These are phyloP conservation scores for Colletotrichum tanaceti DNA, from an alignment of 2,329 filamentous ascomycete genomes.

Conservation along the genomic window DNA sequence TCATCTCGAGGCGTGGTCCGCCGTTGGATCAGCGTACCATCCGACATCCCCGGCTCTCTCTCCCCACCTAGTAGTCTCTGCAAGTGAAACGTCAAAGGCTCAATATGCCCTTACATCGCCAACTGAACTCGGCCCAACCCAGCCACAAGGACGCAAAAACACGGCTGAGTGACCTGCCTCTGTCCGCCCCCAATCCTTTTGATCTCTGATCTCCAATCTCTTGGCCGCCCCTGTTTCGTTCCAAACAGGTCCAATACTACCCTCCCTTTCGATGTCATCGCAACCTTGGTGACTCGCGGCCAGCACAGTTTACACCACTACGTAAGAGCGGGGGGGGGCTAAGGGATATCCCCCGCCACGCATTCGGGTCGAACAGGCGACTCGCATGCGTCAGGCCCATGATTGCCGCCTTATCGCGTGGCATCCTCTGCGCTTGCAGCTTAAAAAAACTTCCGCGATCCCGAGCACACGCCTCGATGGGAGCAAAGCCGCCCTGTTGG, in stretches of 20 bases:
- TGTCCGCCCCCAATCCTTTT: neutral
- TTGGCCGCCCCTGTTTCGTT: conserved; percentile 29
- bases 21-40: conserved; percentile 29
- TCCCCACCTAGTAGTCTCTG: conserved; percentile 3
- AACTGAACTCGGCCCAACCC: conserved; percentile 6
- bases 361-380: conserved; percentile 34
- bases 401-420: conserved; percentile 37
- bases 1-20: conserved; percentile 21
- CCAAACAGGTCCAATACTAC: conserved; percentile 16
- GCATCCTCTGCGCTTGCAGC: conserved; percentile 27
- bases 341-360: conserved; percentile 16
- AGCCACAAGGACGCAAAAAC: neutral
- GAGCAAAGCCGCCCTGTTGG: conserved; percentile 11
- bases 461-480: conserved; percentile 18
- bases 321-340: conserved; percentile 7
- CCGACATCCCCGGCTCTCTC: conserved; percentile 19
- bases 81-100: conserved; percentile 22
- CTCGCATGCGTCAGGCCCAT: conserved; percentile 26
- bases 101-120: conserved; percentile 9
- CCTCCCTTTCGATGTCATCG: conserved; percentile 27
- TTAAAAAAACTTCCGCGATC: conserved; percentile 25
- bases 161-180: neutral
- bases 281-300: conserved; percentile 36
- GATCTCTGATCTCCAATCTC: conserved; percentile 27
- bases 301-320: conserved; percentile 36